Evolutionary conservation across 805 yeast genomes (phyloP).

Genomic region (Candida ulmi): DNA sequence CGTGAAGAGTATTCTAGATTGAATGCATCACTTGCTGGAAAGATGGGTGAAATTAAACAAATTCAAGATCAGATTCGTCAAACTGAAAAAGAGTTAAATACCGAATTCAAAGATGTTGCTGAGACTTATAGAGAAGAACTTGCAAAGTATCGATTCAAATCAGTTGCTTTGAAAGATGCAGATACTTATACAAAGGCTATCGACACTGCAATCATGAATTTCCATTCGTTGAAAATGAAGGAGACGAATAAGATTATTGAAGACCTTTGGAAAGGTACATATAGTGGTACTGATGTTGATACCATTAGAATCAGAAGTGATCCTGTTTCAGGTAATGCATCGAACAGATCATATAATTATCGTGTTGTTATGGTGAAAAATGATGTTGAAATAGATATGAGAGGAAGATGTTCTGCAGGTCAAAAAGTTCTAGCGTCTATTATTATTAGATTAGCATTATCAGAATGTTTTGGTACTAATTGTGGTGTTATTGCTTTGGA

Average conservation of each 20-base stretch:
- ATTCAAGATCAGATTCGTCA: constrained; percentile 62
- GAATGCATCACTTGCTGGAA: constrained; percentile 66
- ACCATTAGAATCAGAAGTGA: constrained; percentile 84
- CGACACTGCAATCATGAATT: constrained; percentile 90
- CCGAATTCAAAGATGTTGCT: constrained; percentile 70
- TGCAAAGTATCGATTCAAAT: constrained; percentile 69
- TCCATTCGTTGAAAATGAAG: constrained; percentile 85
- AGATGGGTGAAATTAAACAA: constrained; percentile 82
- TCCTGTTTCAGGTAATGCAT: constrained; percentile 33
- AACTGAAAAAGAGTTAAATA: constrained; percentile 51
- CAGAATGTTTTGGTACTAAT: constrained; percentile 91
- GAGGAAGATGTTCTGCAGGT: constrained; percentile 98
- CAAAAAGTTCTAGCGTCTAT: constrained; percentile 93
- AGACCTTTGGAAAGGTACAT: constrained; percentile 91
- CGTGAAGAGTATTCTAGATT: constrained; percentile 44
- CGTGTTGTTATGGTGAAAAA: constrained; percentile 93
- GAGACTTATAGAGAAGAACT: constrained; percentile 60
- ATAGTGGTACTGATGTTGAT: constrained; percentile 93
- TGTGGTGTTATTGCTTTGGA: constrained; percentile 96
- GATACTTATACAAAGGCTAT: constrained; percentile 77
- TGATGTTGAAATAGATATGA: constrained; percentile 90
- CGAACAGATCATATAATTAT: constrained; percentile 76
- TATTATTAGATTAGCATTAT: constrained; percentile 82
- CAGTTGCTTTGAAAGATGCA: constrained; percentile 75
- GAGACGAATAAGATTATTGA: constrained; percentile 84